A percentile compares a stretch with the other conserved stretches of the same genome.
These are phyloP conservation scores for Chaetomiaceae sp. DNA, from an alignment of 2,329 filamentous ascomycete species.

Conservation along the genomic window DNA sequence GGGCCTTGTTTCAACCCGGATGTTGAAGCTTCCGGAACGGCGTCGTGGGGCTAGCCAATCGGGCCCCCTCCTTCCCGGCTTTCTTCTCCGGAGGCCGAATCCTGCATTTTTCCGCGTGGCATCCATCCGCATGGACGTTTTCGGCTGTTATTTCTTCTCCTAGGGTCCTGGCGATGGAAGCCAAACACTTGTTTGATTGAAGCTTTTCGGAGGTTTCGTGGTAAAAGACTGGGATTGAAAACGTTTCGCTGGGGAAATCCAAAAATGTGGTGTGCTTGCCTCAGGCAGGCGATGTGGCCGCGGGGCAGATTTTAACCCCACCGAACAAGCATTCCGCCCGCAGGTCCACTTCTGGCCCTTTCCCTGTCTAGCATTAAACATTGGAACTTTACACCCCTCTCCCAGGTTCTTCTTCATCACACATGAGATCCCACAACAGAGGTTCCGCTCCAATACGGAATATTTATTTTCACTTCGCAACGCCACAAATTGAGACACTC, in stretches of 20 bases:
- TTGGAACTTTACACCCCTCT: no score
- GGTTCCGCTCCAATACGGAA: no score
- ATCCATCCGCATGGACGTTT: no score
- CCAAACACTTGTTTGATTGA: background rate
- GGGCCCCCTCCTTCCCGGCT: background rate
- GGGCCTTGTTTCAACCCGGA: slow-evolving; percentile 16
- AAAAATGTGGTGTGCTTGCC: background rate
- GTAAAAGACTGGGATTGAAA: background rate
- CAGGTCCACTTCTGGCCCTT: no score
- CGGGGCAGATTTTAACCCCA: background rate
- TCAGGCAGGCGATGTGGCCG: background rate
- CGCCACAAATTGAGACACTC: background rate
- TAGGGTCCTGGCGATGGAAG: background rate
- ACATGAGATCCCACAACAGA: background rate
- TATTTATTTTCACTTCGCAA: background rate
- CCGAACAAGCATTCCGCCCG: no score
- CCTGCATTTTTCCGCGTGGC: background rate
- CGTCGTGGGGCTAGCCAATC: slow-evolving; percentile 4
- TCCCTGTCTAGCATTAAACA: no score
- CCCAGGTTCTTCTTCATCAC: background rate
- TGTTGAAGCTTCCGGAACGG: slow-evolving; percentile 1
- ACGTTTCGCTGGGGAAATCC: no score
- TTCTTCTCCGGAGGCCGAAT: background rate
- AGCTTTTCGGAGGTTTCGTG: background rate
- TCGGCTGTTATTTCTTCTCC: no score